Evolutionary conservation across 352 stramenopile species (phyloP), one percentile per base, ranked within the genome.

Genomic region (Phytophthora hibernalis): DNA sequence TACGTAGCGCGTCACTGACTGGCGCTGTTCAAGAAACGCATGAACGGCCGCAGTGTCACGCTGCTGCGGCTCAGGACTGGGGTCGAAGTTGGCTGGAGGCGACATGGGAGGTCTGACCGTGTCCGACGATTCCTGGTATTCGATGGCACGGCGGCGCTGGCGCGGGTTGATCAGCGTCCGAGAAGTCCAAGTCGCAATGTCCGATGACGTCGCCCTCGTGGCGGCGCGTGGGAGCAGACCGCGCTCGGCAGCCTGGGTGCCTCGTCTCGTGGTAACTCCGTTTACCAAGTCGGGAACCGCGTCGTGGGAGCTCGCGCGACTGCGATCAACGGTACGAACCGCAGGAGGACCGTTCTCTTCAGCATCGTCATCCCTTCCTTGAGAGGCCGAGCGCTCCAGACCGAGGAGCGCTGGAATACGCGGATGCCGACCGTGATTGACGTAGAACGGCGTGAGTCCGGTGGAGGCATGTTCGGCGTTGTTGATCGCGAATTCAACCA

Each of bases 381-480:
- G n/a, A n/a, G n/a, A n/a, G 31, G 9, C 21, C 9, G 52, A 50
- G 33, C 24, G 55, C 30, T 40, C 43, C 43, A 62, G 2, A 1
- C 43, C 55, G n/a, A 72, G 64, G 15, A 68, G 35, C 1, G 58
- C 58, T 28, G 52, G 57, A 38, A 54, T 40, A 15, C 50, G 44
- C 1, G 51, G 54, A 28, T 73, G 58, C 12, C 51, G 51, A 0
- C 33, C 43, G 35, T 35, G 18, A 48, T 76, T 76, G 0, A 72
- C 35, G 12, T 42, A 76, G 26, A 76, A 77, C 1, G 72, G 62
- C 0, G 63, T 72, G 5, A 65, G 21, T 10, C 59, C 62, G 1
- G 72, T 71, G 10, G 63, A 76, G 1, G 61, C 48, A n/a, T 79
- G 68, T 0, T 65, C 48, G 0, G 55, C 45, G 50, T 74, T 70